Percentiles rank a stretch among this genome's conserved stretches.
Conservation (phyloP, 2,329 filamentous ascomycete genomes). For the Aspergillus floridensis region DNA sequence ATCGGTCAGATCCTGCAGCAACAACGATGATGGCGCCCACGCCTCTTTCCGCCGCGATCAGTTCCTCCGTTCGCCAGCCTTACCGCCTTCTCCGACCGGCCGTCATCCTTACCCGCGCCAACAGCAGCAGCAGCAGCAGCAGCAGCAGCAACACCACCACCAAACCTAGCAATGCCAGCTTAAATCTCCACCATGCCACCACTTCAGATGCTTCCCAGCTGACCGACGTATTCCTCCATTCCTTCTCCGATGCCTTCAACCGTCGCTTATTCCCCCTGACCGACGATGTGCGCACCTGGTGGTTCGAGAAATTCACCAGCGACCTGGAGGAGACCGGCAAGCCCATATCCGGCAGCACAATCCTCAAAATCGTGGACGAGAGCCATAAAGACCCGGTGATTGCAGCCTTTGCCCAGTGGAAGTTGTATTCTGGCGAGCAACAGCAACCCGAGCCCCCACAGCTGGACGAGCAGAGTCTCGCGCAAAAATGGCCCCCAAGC, state of each 20-base stretch:
- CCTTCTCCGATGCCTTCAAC: slow-evolving; percentile 10
- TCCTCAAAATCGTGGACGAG: slow-evolving; percentile 7
- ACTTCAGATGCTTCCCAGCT: background rate
- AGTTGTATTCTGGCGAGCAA: background rate
- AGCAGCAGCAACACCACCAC: background rate
- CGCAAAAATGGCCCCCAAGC: slow-evolving; percentile 6
- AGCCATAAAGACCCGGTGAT: background rate
- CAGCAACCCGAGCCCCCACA: background rate
- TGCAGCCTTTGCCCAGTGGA: slow-evolving; percentile 12
- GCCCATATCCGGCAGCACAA: background rate
- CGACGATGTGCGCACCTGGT: slow-evolving; percentile 7
- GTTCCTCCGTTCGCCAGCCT: background rate
- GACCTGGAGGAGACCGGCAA: background rate
- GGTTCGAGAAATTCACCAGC: background rate
- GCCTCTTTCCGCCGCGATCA: background rate
- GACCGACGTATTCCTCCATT: slow-evolving; percentile 2
- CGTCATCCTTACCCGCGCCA: background rate
- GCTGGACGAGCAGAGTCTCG: background rate
- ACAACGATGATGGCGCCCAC: background rate
- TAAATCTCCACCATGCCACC: slow-evolving; percentile 2
- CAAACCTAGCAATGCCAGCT: background rate
- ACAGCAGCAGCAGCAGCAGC: background rate
- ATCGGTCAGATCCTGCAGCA: background rate
- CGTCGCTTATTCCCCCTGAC: slow-evolving; percentile 8
- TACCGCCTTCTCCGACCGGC: background rate